Percentiles rank a stretch among this genome's conserved stretches.
Evolutionary conservation across 495 filamentous ascomycete species (phyloP).

Genomic region (Xylaria grammica): DNA sequence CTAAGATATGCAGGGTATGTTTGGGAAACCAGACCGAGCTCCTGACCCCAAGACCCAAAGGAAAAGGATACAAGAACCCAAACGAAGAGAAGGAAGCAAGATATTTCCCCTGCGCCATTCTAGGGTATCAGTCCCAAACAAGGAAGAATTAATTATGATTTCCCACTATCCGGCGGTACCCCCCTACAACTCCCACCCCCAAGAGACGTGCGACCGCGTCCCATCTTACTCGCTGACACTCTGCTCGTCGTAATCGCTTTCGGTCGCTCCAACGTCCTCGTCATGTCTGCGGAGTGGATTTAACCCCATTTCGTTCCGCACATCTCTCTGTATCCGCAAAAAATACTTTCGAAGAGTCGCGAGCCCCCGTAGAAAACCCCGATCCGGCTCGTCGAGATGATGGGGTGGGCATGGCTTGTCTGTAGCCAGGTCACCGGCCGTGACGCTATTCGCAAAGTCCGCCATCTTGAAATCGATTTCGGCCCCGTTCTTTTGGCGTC

Average conservation of each 20-base stretch:
- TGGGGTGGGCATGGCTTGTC: conserved; percentile 78
- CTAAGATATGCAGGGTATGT: conserved; percentile 22
- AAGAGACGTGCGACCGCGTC: neutral
- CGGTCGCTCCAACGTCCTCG: conserved; percentile 46
- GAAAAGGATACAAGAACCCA: conserved; percentile 7
- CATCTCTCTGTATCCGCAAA: conserved; percentile 82
- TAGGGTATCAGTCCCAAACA: conserved; percentile 28
- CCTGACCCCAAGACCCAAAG: conserved; percentile 4
- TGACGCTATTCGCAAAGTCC: conserved; percentile 97
- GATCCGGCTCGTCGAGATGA: conserved; percentile 79
- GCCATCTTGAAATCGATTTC: conserved; percentile 94
- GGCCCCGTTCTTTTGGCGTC: conserved; percentile 41
- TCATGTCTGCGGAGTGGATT: conserved; percentile 38
- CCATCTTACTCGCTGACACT: conserved; percentile 43
- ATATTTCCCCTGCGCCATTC: conserved; percentile 21
- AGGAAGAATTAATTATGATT: conserved; percentile 24
- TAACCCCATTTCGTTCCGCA: conserved; percentile 61
- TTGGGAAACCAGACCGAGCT: conserved; percentile 14
- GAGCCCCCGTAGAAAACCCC: conserved; percentile 87
- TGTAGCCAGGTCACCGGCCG: conserved; percentile 73
- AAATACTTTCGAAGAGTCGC: conserved; percentile 84
- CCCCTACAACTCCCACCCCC: conserved; percentile 15
- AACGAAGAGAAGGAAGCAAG: conserved; percentile 24
- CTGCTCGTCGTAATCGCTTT: conserved; percentile 41
- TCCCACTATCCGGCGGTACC: conserved; percentile 15